A percentile compares a stretch with the other conserved stretches of the same genome.
These are phyloP conservation scores for Auricularia sp. DNA, from an alignment of 768 basidiomycete genomes.

Conservation along the genomic window DNA sequence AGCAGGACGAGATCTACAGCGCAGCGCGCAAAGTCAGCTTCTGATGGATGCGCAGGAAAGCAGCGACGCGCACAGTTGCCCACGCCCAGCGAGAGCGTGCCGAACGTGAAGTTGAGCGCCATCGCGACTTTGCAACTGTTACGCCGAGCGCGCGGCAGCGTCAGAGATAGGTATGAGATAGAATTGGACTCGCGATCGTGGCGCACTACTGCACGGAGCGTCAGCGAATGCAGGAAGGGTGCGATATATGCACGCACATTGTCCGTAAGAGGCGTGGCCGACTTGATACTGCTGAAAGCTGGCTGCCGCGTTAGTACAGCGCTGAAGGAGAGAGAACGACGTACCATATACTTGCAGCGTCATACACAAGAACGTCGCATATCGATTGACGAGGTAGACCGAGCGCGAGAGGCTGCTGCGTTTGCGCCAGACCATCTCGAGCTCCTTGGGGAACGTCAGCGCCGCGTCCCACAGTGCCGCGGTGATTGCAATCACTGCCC, in stretches of 20 bases:
- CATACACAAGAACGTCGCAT: not conserved
- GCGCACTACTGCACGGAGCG: not conserved
- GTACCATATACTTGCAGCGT: not conserved
- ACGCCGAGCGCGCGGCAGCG: too few species aligned
- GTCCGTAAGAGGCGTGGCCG: not conserved
- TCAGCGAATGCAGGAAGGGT: not conserved
- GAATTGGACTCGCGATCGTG: too few species aligned
- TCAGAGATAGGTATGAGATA: too few species aligned
- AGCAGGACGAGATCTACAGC: not conserved
- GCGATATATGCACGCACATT: not conserved
- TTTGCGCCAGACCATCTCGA: not conserved
- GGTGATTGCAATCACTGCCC: not conserved
- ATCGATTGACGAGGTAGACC: not conserved
- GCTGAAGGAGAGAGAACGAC: not conserved
- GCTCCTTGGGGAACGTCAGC: not conserved
- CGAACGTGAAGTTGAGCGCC: not conserved
- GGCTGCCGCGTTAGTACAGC: not conserved
- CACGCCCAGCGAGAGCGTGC: not conserved
- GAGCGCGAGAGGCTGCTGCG: not conserved
- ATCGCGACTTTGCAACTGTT: not conserved
- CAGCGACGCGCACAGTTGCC: not conserved
- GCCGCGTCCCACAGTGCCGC: not conserved
- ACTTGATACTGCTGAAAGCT: not conserved
- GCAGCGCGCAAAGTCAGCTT: not conserved
- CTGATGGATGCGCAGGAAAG: not conserved